Evolutionary conservation across 208 protist genomes (phyloP).

Genomic region (Vickermania ingenoplastis): DNA sequence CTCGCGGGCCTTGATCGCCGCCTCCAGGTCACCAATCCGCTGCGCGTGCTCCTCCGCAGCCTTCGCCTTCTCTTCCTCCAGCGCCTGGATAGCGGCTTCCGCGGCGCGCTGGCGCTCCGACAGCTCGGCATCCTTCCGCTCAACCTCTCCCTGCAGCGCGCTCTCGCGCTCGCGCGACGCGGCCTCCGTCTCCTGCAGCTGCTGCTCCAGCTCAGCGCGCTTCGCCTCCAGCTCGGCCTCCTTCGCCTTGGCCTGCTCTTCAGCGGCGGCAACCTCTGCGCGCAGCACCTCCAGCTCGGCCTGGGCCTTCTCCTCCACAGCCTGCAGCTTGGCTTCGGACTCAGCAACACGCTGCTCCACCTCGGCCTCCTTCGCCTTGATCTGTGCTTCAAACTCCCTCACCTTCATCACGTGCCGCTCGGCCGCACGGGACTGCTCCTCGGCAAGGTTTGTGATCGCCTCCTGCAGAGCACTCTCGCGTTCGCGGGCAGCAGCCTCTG

Average conservation of each 20-base stretch:
- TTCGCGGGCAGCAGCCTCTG: conserved; percentile 19
- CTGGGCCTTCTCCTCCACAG: no score
- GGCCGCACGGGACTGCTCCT: no score
- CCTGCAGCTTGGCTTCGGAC: no score
- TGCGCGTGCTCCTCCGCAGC: neutral
- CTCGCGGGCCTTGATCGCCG: no score
- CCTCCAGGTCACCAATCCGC: neutral
- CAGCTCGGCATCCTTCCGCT: no score
- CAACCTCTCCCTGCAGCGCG: no score
- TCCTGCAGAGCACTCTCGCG: conserved; percentile 13
- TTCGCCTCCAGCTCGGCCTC: neutral
- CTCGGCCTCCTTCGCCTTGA: no score
- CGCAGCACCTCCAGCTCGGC: conserved; percentile 19
- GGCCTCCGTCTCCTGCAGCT: neutral
- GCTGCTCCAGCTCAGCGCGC: neutral
- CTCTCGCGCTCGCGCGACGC: no score
- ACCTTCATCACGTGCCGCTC: conserved; percentile 4
- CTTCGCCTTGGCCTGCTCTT: conserved; percentile 11
- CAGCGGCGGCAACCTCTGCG: conserved; percentile 6
- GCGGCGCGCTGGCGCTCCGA: no score
- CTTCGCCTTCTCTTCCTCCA: neutral
- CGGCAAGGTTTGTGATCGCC: conserved; percentile 13
- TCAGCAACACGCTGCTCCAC: no score
- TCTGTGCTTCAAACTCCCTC: conserved; percentile 18
- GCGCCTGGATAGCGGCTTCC: neutral